Percentiles rank a stretch among this genome's conserved stretches.
These are phyloP conservation scores for Globisporangium echinulatum DNA, from an alignment of 352 stramenopile genomes.

Conservation along the genomic window DNA sequence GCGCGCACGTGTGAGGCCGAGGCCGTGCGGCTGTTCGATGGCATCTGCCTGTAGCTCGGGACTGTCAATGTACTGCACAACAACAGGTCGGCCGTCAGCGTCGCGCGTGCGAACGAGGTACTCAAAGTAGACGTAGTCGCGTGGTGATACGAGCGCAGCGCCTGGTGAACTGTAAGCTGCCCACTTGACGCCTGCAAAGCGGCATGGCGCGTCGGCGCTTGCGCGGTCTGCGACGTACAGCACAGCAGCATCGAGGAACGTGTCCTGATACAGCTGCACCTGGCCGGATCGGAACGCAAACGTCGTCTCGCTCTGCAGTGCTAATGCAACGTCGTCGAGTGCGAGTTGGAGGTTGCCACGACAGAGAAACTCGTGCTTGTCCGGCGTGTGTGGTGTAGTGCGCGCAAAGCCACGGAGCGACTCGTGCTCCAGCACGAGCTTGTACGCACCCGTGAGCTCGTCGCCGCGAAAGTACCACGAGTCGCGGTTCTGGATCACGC, in stretches of 20 bases:
- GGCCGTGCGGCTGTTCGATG: slow-evolving; percentile 31
- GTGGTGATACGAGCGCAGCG: slow-evolving; percentile 20
- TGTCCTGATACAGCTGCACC: slow-evolving; percentile 37
- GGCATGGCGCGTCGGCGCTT: slow-evolving; percentile 26
- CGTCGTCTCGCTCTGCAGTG: slow-evolving; percentile 27
- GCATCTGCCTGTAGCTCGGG: slow-evolving; percentile 16
- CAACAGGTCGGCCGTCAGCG: slow-evolving; percentile 21
- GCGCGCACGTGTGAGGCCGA: slow-evolving; percentile 12
- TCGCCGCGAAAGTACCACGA: slow-evolving; percentile 40
- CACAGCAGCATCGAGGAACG: slow-evolving; percentile 40
- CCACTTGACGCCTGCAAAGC: slow-evolving; percentile 47
- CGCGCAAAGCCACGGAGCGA: slow-evolving; percentile 26
- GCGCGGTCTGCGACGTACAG: slow-evolving; percentile 27
- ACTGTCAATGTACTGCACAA: slow-evolving; percentile 16
- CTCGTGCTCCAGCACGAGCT: slow-evolving; percentile 23
- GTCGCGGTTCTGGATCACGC: slow-evolving; percentile 21
- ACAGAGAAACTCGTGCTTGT: slow-evolving; percentile 30
- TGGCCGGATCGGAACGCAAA: slow-evolving; percentile 26
- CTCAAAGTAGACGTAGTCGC: slow-evolving; percentile 39
- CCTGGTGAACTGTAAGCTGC: slow-evolving; percentile 22
- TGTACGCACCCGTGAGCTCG: slow-evolving; percentile 24
- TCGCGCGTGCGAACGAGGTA: slow-evolving; percentile 26
- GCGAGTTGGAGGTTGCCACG: slow-evolving; percentile 23
- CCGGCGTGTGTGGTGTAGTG: slow-evolving; percentile 10
- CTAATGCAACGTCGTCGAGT: slow-evolving; percentile 32